phyloP scores from a whole-genome alignment of 2,329 filamentous ascomycete genomes.

The Rasamsonia emersonii region DNA sequence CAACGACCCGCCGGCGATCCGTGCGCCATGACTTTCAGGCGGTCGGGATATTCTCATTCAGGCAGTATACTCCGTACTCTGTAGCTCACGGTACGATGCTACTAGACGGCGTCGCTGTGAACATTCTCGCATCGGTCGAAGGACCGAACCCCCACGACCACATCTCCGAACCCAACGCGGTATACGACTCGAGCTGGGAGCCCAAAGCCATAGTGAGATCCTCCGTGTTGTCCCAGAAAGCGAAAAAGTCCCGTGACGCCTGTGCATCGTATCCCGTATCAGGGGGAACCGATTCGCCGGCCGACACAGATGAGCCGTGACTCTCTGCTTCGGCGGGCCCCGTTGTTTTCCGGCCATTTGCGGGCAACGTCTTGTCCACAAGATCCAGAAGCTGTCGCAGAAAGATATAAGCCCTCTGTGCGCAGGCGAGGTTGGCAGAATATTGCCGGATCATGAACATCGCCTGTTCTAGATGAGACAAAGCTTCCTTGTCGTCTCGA shows the following conservation, averaged over 20 bases:
- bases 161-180: slow-evolving; percentile 6
- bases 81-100: no score
- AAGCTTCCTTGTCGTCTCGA: slow-evolving; percentile 7
- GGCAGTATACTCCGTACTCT: no score
- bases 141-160: slow-evolving; percentile 8
- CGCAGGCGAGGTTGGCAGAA: slow-evolving; percentile 8
- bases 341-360: slow-evolving; percentile 1
- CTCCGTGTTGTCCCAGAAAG: slow-evolving; percentile 7
- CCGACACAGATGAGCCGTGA: background rate
- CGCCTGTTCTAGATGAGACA: slow-evolving; percentile 8
- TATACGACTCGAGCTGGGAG: slow-evolving; percentile 8
- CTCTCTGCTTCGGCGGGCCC: background rate
- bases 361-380: slow-evolving; percentile 5
- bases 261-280: slow-evolving; percentile 1
- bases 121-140: no score
- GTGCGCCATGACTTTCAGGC: no score
- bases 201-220: slow-evolving; percentile 6
- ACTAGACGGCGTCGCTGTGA: no score
- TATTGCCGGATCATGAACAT: slow-evolving; percentile 10
- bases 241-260: slow-evolving; percentile 6
- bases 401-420: slow-evolving; percentile 7
- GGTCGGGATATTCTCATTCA: no score
- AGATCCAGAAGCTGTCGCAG: slow-evolving; percentile 8
- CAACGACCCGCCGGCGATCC: no score
- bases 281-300: background rate